Base-by-base conservation (phyloP, 2,329 filamentous ascomycete species). In the Sclerotinia minor region DNA sequence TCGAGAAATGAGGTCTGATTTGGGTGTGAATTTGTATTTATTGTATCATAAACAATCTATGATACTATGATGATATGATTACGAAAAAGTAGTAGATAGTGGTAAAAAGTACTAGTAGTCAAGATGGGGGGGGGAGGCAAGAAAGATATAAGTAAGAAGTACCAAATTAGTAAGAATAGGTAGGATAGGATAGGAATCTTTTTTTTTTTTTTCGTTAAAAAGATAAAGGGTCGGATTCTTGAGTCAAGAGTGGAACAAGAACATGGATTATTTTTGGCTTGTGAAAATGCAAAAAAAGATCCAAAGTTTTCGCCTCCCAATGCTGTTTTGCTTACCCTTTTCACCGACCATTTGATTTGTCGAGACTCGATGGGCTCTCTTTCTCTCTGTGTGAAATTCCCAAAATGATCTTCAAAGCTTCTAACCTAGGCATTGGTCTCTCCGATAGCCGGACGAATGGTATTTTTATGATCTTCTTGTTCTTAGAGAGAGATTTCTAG, bases 201-300 rank as follows among this genome's bases (percentile, higher is more conserved):
- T 60, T 47, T 49, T 2, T 26, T 21, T 32, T 47, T 60, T 60
- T 47, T 49, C 4, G 52, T 21, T 32, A 17, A 9, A 9, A 47
- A 60, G 57, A 38, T 32, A 60, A 47, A 47, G 41, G 57, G 35
- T 61, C 21, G 44, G 58, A 49, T 50, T 54, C n/a, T 54, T 35
- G 35, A 8, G 7, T 35, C 35, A 35, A 35, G 6, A 8, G 35
- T 35, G 35, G 35, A 13, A 5, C 13, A 15, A 8, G 35, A 13
- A 15, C 38, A 41, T 41, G 13, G 13, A 41, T 38, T 5, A 5
- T 60, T 49, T 61, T 61, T 61, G 7, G 59, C 59, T 61, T 61
- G 59, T 61, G 59, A 61, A 61, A 61, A 61, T 35, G 35, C 35
- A 35, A 35, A 35, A 35, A 35, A 35, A n/a, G n/a, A 29, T 61